Conservation (phyloP, 2,329 filamentous ascomycete genomes). For the Stachybotrys chartarum region DNA sequence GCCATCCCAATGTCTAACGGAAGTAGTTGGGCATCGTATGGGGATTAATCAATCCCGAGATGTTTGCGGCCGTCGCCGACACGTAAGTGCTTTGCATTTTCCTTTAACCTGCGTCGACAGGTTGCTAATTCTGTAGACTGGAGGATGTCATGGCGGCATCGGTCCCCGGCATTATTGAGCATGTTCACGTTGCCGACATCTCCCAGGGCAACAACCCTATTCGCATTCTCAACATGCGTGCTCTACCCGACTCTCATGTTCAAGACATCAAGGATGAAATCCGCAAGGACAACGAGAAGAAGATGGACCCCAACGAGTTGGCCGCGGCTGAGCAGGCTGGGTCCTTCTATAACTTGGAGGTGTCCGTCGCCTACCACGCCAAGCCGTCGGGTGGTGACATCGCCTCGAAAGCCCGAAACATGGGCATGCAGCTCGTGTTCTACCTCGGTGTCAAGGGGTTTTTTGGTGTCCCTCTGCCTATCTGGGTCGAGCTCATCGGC, state of each 20-base stretch:
- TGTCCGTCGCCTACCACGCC: slow-evolving; percentile 86
- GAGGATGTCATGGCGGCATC: slow-evolving; percentile 93
- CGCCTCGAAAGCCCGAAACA: slow-evolving; percentile 81
- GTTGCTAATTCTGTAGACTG: slow-evolving; percentile 18
- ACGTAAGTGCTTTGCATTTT: slow-evolving; percentile 36
- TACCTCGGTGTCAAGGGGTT: slow-evolving; percentile 86
- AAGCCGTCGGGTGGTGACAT: slow-evolving; percentile 63
- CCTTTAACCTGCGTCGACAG: too few relatives aligned
- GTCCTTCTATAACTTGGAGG: slow-evolving; percentile 88
- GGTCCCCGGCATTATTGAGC: slow-evolving; percentile 83
- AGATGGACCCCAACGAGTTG: slow-evolving; percentile 78
- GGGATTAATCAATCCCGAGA: slow-evolving; percentile 90
- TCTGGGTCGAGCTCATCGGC: slow-evolving; percentile 83
- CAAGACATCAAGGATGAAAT: slow-evolving; percentile 75
- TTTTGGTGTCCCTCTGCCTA: slow-evolving; percentile 80
- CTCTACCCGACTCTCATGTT: slow-evolving; percentile 73
- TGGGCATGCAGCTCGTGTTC: slow-evolving; percentile 95
- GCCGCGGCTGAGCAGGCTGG: slow-evolving; percentile 86
- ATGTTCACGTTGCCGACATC: slow-evolving; percentile 91
- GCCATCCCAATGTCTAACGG: background rate
- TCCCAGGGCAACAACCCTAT: slow-evolving; percentile 89
- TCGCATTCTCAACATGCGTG: slow-evolving; percentile 78
- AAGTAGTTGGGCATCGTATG: slow-evolving; percentile 62
- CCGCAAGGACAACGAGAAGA: slow-evolving; percentile 69
- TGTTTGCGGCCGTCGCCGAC: slow-evolving; percentile 89